Evolutionary conservation across 257 asterid genomes (phyloP).

Genomic region (Ligustrum vulgare): DNA sequence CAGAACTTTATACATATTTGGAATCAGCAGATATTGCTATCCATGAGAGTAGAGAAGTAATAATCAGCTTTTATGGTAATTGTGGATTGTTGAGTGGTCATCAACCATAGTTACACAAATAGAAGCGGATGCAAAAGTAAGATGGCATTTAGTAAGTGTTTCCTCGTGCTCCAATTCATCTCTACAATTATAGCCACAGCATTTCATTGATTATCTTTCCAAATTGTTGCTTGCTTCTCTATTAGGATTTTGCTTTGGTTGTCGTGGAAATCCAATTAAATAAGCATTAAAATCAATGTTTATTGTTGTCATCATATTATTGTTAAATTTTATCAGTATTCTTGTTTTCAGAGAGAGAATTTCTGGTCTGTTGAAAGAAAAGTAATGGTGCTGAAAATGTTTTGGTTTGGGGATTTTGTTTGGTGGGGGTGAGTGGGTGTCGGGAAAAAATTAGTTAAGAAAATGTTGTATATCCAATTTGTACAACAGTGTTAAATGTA

Average conservation of each 20-base stretch:
- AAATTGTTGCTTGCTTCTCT: not conserved
- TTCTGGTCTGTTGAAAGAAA: no score
- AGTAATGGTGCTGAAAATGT: no score
- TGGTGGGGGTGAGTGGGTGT: no score
- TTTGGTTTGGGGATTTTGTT: no score
- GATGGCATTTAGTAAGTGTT: not conserved
- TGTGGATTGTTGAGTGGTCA: not conserved
- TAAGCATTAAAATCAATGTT: no score
- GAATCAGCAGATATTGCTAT: not conserved
- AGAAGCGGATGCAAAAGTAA: not conserved
- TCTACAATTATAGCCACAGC: not conserved
- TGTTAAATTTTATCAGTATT: no score
- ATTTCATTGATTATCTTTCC: not conserved
- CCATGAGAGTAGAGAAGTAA: not conserved
- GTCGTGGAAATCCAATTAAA: not conserved
- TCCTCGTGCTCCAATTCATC: no score
- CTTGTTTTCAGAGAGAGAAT: no score
- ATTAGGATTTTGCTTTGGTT: not conserved
- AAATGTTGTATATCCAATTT: not conserved
- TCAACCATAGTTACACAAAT: not conserved
- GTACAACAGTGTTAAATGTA: not conserved
- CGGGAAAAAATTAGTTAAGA: no score
- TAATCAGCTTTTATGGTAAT: not conserved
- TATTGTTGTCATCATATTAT: no score
- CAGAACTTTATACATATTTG: not conserved